Evolutionary conservation across 2,329 filamentous ascomycete species (phyloP), one percentile per base, ranked within the genome.

Genomic region (Aschersonia sp.): DNA sequence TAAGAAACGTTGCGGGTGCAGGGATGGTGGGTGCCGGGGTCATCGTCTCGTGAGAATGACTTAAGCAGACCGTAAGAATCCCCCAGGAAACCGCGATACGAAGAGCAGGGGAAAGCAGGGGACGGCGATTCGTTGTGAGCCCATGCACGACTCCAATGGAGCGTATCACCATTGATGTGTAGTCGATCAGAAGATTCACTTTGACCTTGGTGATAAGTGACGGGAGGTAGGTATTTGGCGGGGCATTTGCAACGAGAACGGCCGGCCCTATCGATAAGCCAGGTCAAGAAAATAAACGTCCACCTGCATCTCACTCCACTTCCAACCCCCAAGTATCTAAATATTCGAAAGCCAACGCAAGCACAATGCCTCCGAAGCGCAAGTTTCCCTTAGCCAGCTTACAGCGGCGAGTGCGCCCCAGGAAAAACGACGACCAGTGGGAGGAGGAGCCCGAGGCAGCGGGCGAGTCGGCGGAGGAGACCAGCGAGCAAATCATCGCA

Each of bases 391-490:
- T 59, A 1, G 41, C 57, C 6, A 63, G 61, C 9, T 56, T 71
- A 2, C 64, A 68, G 50, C 62, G 69, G 48, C 63, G 69, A 41
- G 70, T 73, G 1, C 66, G 67, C 37, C 62, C 66, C 1, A 61
- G 70, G 44, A 66, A 58, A 32, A 66, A 72, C 30, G 69, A 72
- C 31, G 69, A 72, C 30, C 63, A 70, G 46, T 66, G 64, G 54
- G 63, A 70, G 40, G 65, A 68, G 22, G 22, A 22, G 22, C 22
- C 22, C 22, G 22, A 22, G 22, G 22, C 22, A 22, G 22, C 22
- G 22, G 22, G 22, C 22, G 22, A 22, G 22, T 22, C 22, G 22
- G 22, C 22, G 22, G 22, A 22, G 22, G 22, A 22, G 7, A 59
- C 60, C 22, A 58, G 59, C 41, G 55, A 60, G 32, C 56, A 5